A percentile compares a stretch with the other conserved stretches of the same genome.
Conservation (phyloP, 1,139 yeast genomes). For the Saccharomycopsis hybrid region DNA sequence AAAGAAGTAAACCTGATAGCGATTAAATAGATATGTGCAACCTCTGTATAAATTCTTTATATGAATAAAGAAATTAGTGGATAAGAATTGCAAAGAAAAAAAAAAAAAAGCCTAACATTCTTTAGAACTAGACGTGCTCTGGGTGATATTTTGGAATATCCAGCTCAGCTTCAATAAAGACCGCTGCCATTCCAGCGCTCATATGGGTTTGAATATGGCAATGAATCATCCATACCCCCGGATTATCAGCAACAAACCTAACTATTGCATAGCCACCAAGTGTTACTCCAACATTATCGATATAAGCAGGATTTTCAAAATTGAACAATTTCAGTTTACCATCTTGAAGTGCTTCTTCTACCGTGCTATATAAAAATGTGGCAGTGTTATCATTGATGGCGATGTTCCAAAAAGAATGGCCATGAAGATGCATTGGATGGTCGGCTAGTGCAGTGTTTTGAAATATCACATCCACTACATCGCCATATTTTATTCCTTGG, state of each 20-base stretch:
- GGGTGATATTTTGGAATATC: not conserved
- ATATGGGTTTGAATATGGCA: slow-evolving; percentile 36
- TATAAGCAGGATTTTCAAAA: slow-evolving; percentile 27
- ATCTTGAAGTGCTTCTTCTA: slow-evolving; percentile 27
- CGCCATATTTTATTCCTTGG: slow-evolving; percentile 25
- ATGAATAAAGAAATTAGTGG: too few species aligned
- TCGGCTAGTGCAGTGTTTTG: slow-evolving; percentile 28
- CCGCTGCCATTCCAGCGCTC: slow-evolving; percentile 35
- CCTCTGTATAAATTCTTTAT: too few species aligned
- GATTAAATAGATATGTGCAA: too few species aligned
- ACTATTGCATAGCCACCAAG: slow-evolving; percentile 14
- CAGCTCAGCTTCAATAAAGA: slow-evolving; percentile 28
- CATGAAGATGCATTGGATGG: slow-evolving; percentile 36
- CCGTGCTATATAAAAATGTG: slow-evolving; percentile 27
- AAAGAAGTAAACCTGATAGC: too few species aligned
- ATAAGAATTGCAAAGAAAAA: too few species aligned
- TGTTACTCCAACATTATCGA: slow-evolving; percentile 29
- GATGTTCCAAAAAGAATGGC: slow-evolving; percentile 32
- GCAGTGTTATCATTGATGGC: slow-evolving; percentile 23
- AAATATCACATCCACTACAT: slow-evolving; percentile 24
- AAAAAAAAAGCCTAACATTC: too few species aligned
- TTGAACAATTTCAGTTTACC: slow-evolving; percentile 23
- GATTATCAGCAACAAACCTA: slow-evolving; percentile 16
- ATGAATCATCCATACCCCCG: slow-evolving; percentile 31
- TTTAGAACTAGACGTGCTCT: too few species aligned